Evolutionary conservation across 768 basidiomycete species (phyloP).

Genomic region (Dentipellis sp.): DNA sequence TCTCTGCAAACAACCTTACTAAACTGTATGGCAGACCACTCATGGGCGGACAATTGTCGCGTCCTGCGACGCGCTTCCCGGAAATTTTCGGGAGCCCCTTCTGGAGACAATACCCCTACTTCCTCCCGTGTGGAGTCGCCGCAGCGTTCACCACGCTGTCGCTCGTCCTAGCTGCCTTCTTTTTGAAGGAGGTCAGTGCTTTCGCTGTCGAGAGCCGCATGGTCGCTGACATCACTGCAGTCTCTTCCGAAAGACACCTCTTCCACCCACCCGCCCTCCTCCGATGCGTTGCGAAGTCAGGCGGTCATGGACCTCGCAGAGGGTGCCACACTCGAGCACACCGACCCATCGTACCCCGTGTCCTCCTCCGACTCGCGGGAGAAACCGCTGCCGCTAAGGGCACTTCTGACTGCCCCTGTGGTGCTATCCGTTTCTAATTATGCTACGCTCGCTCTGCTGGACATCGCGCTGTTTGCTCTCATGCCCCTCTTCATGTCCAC

Average conservation of each 20-base stretch:
- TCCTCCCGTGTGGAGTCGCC: constrained; percentile 25
- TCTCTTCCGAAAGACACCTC: not conserved
- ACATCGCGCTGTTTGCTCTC: constrained; percentile 28
- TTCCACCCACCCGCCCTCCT: not conserved
- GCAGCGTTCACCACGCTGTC: constrained; percentile 19
- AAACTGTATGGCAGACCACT: constrained; percentile 17
- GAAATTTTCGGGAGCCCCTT: constrained; percentile 21
- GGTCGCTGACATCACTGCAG: not conserved
- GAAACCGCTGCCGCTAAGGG: constrained; percentile 14
- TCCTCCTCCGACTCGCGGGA: not conserved
- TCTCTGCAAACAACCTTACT: not conserved
- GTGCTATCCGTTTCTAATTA: constrained; percentile 26
- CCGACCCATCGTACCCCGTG: not conserved
- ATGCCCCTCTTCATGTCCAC: constrained; percentile 32
- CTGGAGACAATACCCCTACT: constrained; percentile 27
- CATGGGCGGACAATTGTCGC: constrained; percentile 25
- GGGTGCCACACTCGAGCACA: not conserved
- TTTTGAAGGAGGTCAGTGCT: constrained; percentile 23
- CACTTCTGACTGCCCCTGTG: constrained; percentile 23
- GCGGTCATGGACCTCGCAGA: not conserved
- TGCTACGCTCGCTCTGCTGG: constrained; percentile 24
- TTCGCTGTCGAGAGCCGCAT: not conserved
- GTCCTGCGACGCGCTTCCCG: constrained; percentile 24
- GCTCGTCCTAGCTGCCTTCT: constrained; percentile 17
- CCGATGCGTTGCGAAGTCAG: not conserved